Percentiles rank a stretch among this genome's conserved stretches.
Conservation (phyloP, 2,329 filamentous ascomycete genomes). For the Penicillium sp. region DNA sequence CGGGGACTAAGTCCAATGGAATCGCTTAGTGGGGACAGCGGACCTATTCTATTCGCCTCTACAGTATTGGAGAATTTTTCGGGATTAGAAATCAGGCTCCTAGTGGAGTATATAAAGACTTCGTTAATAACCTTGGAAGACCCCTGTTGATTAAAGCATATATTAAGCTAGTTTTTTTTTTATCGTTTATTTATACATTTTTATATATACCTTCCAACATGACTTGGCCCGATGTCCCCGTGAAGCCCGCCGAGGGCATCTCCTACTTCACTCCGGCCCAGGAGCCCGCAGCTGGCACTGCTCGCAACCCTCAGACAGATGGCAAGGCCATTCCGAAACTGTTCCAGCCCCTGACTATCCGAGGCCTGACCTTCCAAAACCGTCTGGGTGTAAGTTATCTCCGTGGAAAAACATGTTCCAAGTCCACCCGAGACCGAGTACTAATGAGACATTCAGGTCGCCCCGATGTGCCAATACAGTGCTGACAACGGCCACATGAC, state of each 20-base stretch:
- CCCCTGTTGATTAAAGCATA: too few species aligned
- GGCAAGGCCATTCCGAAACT: constrained; percentile 53
- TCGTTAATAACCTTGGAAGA: neutral
- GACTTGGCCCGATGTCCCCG: constrained; percentile 34
- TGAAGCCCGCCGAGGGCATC: constrained; percentile 39
- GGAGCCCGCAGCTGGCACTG: constrained; percentile 38
- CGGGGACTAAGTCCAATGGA: neutral
- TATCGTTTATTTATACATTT: neutral
- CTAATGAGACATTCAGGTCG: constrained; percentile 17
- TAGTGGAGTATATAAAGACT: neutral
- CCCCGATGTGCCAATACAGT: constrained; percentile 67
- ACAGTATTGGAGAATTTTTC: constrained; percentile 1
- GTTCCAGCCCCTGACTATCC: constrained; percentile 58
- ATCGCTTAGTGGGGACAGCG: neutral
- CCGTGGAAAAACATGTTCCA: neutral
- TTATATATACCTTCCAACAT: constrained; percentile 11
- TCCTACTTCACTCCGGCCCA: constrained; percentile 45
- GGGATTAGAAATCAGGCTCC: constrained; percentile 14
- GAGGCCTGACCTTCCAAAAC: constrained; percentile 64
- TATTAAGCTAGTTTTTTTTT: too few species aligned
- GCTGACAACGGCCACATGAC: constrained; percentile 70
- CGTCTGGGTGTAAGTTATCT: constrained; percentile 55
- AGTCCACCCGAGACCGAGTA: constrained; percentile 3
- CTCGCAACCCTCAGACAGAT: constrained; percentile 43
- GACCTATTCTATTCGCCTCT: neutral